Evolutionary conservation across 345 rosid genomes (phyloP).

Genomic region (Isatis tinctoria): DNA sequence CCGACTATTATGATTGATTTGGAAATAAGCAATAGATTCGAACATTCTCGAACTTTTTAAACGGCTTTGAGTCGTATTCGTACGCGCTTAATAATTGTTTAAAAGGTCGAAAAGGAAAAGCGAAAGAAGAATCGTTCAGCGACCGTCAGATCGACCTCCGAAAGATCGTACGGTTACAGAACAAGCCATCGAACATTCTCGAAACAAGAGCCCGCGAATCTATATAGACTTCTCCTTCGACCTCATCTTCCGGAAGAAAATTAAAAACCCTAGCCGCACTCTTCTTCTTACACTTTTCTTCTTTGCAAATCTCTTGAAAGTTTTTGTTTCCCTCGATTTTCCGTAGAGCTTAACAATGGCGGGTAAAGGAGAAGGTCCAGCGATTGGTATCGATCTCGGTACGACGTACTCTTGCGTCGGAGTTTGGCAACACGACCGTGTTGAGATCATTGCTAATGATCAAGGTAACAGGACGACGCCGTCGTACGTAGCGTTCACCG

Average conservation of each 20-base stretch:
- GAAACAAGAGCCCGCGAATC: background rate
- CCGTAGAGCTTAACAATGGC: constrained; percentile 34
- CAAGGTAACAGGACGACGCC: constrained; percentile 56
- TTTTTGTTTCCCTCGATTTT: background rate
- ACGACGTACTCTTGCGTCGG: constrained; percentile 59
- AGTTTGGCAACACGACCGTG: constrained; percentile 62
- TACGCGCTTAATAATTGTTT: background rate
- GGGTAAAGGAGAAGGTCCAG: constrained; percentile 58
- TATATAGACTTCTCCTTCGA: constrained; percentile 1
- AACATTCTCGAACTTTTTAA: constrained; percentile 13
- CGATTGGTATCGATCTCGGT: constrained; percentile 62
- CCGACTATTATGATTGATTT: background rate
- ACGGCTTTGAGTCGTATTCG: background rate
- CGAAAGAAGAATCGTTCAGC: background rate
- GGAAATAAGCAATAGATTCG: background rate
- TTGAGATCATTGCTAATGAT: constrained; percentile 62
- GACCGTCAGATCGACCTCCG: constrained; percentile 11
- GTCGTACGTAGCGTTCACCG: constrained; percentile 52
- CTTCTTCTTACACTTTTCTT: background rate
- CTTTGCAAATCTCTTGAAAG: background rate
- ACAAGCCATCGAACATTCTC: constrained; percentile 16
- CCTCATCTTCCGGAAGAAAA: background rate
- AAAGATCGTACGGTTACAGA: constrained; percentile 6
- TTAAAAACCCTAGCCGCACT: constrained; percentile 7
- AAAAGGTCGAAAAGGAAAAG: background rate